Base-by-base conservation (phyloP, 129 eudicot genomes). In the Escallonia herrerae region DNA sequence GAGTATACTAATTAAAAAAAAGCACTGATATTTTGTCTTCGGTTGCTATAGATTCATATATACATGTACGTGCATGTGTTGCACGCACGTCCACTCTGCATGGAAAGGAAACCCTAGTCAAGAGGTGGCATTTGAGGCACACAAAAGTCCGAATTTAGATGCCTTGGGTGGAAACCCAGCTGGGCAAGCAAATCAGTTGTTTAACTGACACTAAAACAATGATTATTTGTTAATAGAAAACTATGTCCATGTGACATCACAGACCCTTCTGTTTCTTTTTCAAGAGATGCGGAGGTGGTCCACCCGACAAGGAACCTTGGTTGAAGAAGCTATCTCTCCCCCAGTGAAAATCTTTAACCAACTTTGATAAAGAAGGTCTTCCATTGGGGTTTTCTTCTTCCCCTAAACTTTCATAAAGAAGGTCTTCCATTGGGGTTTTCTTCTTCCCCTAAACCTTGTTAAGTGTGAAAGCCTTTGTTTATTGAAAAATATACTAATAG, bases 131-230 rank as follows among this genome's bases (percentile, higher is more conserved):
- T 6, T 8, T 3, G 65, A 74, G 67, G 56, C 54, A 52, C n/a
- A 46, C 53, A 63, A 76, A 22, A 67, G 73, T 68, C 71, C 57
- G 55, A 58, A 45, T 46, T 58, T 72, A 71, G 75, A 81, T 69
- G 79, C 37, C 62, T 73, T 62, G 77, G 86, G 77, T 81, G 60
- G 87, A 82, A 78, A 78, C 69, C 87, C 81, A 82, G 67, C 1
- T 2, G 66, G 67, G 58, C 72, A 82, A 82, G 87, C 83, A 82
- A 82, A 77, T 68, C 67, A 81, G 80, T 77, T 77, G 82, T 81
- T 81, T 73, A 77, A 67, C 87, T 62, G 78, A 77, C 83, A 60
- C 66, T 53, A 63, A 72, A 67, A 57, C 72, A 73, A 75, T 62
- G 42, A 71, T 72, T 77, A 69, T 59, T 63, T 53, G 62, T 41